Conservation (phyloP, 2,329 filamentous ascomycete genomes). For the Tricladium varicosporioides region DNA sequence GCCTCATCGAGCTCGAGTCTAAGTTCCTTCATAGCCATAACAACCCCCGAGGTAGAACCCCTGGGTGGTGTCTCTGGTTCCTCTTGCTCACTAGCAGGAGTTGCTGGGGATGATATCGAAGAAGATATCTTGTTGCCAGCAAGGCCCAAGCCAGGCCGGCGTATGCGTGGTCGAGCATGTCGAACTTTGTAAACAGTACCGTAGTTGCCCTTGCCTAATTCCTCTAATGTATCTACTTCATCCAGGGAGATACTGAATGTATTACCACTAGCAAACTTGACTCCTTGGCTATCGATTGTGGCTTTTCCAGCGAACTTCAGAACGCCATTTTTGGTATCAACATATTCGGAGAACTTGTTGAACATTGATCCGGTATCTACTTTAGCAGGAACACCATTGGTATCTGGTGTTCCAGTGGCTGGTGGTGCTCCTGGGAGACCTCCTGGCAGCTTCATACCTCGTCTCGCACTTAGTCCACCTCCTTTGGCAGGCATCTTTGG, state of each 20-base stretch:
- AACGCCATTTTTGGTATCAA: conserved; percentile 88
- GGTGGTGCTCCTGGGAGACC: conserved; percentile 29
- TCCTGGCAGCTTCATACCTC: conserved; percentile 60
- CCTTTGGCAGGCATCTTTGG: conserved; percentile 39
- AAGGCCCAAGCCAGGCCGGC: conserved; percentile 58
- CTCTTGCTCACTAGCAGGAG: conserved; percentile 32
- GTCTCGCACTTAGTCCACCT: conserved; percentile 64
- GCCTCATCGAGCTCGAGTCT: conserved; percentile 92
- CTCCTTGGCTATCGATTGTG: conserved; percentile 81
- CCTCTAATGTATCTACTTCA: conserved; percentile 88
- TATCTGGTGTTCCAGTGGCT: conserved; percentile 18
- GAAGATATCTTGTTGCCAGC: conserved; percentile 38
- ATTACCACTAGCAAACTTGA: conserved; percentile 87
- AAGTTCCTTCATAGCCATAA: conserved; percentile 99
- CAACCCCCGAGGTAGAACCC: conserved; percentile 63
- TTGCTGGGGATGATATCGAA: conserved; percentile 36
- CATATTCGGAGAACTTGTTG: conserved; percentile 74
- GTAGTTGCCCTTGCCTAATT: conserved; percentile 97
- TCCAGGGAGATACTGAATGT: conserved; percentile 94
- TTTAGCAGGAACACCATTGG: conserved; percentile 19
- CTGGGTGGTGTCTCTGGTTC: conserved; percentile 33
- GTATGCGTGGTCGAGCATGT: conserved; percentile 66
- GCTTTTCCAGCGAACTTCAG: conserved; percentile 93
- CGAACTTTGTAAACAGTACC: conserved; percentile 96
- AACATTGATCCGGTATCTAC: conserved; percentile 45